A percentile compares a stretch with the other conserved stretches of the same genome.
These are phyloP conservation scores for Trypanosoma rangeli DNA, from an alignment of 208 protist genomes.

Conservation along the genomic window DNA sequence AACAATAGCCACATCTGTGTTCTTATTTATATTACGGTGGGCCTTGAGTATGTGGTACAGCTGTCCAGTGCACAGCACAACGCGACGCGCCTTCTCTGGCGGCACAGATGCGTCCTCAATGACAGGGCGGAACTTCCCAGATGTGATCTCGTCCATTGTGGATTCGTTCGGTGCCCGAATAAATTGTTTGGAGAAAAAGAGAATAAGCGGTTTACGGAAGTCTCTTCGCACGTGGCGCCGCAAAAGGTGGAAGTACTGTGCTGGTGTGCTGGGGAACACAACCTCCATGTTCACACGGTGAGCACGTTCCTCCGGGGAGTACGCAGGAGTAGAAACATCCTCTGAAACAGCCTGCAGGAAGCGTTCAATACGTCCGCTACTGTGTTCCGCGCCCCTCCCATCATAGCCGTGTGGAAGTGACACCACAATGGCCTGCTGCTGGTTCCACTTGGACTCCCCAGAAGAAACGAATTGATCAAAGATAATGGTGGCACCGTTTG, in stretches of 20 bases:
- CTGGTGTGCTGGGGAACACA: conserved; percentile 94
- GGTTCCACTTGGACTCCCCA: conserved; percentile 98
- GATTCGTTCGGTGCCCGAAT: conserved; percentile 89
- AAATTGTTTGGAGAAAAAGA: conserved; percentile 93
- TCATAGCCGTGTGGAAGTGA: conserved; percentile 99
- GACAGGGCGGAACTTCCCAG: conserved; percentile 72
- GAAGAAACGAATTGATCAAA: conserved; percentile 97
- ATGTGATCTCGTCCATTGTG: conserved; percentile 50
- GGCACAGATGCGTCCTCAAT: conserved; percentile 75
- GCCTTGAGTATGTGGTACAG: conserved; percentile 95
- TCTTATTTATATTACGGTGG: conserved; percentile 58
- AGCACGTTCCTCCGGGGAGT: conserved; percentile 58
- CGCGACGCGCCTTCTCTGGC: conserved; percentile 65
- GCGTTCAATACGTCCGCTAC: conserved; percentile 96
- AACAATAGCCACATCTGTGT: conserved; percentile 89
- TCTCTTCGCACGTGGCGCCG: conserved; percentile 96
- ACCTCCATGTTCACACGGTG: conserved; percentile 92
- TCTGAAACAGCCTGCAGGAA: conserved; percentile 97
- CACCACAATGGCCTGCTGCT: conserved; percentile 94
- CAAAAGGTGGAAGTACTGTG: conserved; percentile 99
- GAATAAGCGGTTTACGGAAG: conserved; percentile 98
- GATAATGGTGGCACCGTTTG: conserved; percentile 97
- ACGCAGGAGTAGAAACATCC: conserved; percentile 87
- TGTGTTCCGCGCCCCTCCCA: conserved; percentile 97
- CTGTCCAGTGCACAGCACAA: conserved; percentile 97